Conservation (phyloP, 1,284 basidiomycete genomes). For the Heterobasidion annosum region DNA sequence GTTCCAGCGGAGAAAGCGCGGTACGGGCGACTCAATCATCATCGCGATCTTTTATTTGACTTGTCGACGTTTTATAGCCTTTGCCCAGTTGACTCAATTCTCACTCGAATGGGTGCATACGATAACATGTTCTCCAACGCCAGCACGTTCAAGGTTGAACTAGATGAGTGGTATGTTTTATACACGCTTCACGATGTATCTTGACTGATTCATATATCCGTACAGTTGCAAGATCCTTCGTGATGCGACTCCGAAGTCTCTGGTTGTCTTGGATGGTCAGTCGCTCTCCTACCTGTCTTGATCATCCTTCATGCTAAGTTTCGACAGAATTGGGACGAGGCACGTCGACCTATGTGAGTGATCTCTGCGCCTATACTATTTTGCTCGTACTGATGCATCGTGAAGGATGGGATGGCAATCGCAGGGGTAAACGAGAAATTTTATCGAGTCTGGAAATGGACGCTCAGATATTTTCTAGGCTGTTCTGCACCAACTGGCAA, state of each 20-base stretch:
- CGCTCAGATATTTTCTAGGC: constrained; percentile 34
- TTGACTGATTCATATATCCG: constrained; percentile 2
- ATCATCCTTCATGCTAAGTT: too few relatives aligned
- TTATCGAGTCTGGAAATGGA: too few relatives aligned
- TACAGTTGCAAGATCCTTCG: constrained; percentile 82
- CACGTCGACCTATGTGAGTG: constrained; percentile 73
- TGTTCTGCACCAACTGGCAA: constrained; percentile 89
- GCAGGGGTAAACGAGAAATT: constrained; percentile 48
- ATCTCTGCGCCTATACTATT: neutral
- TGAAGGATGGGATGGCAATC: constrained; percentile 91
- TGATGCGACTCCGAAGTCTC: constrained; percentile 83
- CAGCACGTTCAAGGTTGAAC: constrained; percentile 94
- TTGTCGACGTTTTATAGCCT: constrained; percentile 36
- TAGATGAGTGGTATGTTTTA: constrained; percentile 77
- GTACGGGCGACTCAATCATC: constrained; percentile 27
- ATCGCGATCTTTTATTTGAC: neutral
- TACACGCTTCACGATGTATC: neutral
- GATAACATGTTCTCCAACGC: constrained; percentile 96
- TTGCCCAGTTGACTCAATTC: constrained; percentile 87
- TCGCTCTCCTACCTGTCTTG: constrained; percentile 3
- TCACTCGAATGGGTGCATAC: constrained; percentile 98
- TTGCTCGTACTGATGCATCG: constrained; percentile 6
- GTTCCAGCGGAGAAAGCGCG: constrained; percentile 83
- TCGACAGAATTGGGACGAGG: constrained; percentile 73
- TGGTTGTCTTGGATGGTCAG: constrained; percentile 92